phyloP scores from a whole-genome alignment of 805 yeast species.

The Sugiyamaella valdiviana region DNA sequence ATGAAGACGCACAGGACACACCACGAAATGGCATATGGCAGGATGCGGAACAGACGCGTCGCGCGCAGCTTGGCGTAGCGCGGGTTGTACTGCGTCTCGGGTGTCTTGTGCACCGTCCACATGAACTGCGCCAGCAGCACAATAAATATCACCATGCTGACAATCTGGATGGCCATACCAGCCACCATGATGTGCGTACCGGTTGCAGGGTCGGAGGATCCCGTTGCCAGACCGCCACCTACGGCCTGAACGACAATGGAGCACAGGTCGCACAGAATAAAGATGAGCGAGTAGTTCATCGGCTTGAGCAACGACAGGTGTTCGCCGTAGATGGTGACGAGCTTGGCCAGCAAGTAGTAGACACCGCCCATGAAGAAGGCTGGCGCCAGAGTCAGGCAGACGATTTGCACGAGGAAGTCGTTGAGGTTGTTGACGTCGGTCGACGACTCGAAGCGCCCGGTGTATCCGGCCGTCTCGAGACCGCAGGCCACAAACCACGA shows the following conservation, averaged over 20 bases:
- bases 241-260: constrained; percentile 62
- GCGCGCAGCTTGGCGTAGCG: constrained; percentile 13
- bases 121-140: constrained; percentile 43
- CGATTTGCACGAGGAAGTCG: constrained; percentile 56
- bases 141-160: constrained; percentile 58
- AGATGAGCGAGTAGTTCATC: constrained; percentile 54
- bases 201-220: constrained; percentile 43
- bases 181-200: constrained; percentile 69
- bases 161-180: constrained; percentile 73
- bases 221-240: constrained; percentile 71
- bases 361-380: constrained; percentile 81
- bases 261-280: constrained; percentile 58
- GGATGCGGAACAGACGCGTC: constrained; percentile 3
- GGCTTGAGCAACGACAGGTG: constrained; percentile 49
- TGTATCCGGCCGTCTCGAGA: constrained; percentile 63
- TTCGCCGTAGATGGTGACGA: constrained; percentile 56
- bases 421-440: constrained; percentile 31
- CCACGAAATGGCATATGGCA: constrained; percentile 16
- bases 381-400: constrained; percentile 70
- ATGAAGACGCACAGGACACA: constrained; percentile 30
- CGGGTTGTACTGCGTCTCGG: constrained; percentile 10
- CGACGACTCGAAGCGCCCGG: constrained; percentile 49
- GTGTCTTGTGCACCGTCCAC: not conserved
- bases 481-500: constrained; percentile 51
- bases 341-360: constrained; percentile 63